These are phyloP conservation scores for Fusarium hostae DNA, from an alignment of 2,329 filamentous ascomycete species.

Conservation along the genomic window DNA sequence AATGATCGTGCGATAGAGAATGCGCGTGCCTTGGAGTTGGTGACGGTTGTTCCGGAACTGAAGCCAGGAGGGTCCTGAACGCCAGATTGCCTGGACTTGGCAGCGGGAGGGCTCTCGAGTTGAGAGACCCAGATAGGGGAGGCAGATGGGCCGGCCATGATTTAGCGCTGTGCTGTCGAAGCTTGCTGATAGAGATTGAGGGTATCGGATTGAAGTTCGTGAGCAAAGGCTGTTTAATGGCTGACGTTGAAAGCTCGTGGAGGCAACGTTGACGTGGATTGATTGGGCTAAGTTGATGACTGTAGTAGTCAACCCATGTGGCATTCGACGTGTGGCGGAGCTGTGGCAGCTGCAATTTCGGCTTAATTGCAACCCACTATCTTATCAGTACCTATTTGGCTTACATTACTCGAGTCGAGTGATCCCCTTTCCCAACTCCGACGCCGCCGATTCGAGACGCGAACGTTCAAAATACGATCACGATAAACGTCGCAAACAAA, in stretches of 20 bases:
- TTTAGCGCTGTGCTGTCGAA: background rate
- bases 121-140: slow-evolving; percentile 84
- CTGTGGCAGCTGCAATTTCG: slow-evolving; percentile 37
- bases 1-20: background rate
- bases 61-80: slow-evolving; percentile 91
- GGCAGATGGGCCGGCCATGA: slow-evolving; percentile 50
- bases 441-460: slow-evolving; percentile 40
- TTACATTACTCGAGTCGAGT: slow-evolving; percentile 41
- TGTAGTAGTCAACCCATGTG: slow-evolving; percentile 30
- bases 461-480: slow-evolving; percentile 32
- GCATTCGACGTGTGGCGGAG: slow-evolving; percentile 17
- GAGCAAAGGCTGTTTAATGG: slow-evolving; percentile 16
- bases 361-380: slow-evolving; percentile 42
- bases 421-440: slow-evolving; percentile 45
- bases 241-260: slow-evolving; percentile 24
- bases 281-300: slow-evolving; percentile 16
- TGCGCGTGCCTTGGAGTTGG: slow-evolving; percentile 65
- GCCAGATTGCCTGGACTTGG: slow-evolving; percentile 72
- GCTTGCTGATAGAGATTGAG: background rate
- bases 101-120: slow-evolving; percentile 74
- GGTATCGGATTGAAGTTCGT: slow-evolving; percentile 1
- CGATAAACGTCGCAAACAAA: slow-evolving; percentile 26
- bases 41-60: slow-evolving; percentile 61
- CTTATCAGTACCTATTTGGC: slow-evolving; percentile 42
- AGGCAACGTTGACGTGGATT: slow-evolving; percentile 26